Conservation (phyloP, 257 asterid genomes). For the Rauvolfia tetraphylla region DNA sequence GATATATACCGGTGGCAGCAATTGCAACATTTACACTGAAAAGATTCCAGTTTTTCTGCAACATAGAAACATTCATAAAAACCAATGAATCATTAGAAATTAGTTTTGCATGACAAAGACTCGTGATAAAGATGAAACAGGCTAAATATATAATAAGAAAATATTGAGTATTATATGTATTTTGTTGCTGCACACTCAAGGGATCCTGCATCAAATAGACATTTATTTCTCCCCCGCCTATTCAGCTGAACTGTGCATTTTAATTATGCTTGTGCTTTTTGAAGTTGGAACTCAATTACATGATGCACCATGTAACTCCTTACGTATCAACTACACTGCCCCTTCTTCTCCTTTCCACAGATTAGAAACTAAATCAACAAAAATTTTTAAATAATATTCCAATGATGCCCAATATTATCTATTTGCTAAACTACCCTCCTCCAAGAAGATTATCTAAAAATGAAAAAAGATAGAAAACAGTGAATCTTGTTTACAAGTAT, state of each 20-base stretch:
- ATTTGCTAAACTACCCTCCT: background rate
- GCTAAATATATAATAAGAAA: background rate
- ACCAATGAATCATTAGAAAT: background rate
- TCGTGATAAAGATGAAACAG: background rate
- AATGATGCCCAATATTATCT: background rate
- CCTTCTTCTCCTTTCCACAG: background rate
- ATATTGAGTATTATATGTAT: background rate
- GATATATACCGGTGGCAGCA: conserved; percentile 91
- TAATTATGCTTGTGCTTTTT: background rate
- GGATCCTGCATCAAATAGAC: background rate
- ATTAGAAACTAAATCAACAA: background rate
- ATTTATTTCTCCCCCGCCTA: background rate
- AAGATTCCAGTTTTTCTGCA: conserved; percentile 95
- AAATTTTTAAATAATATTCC: background rate
- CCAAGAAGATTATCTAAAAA: background rate
- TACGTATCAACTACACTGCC: too few relatives aligned
- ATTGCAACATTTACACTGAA: conserved; percentile 82
- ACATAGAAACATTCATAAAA: conserved; percentile 21
- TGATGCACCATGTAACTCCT: background rate
- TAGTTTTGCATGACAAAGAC: background rate
- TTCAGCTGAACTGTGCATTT: background rate
- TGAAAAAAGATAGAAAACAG: background rate
- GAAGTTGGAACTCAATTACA: background rate
- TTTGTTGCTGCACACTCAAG: background rate
- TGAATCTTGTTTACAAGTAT: background rate